Percentiles rank a stretch among this genome's conserved stretches.
These are phyloP conservation scores for Tetratostichococcus sp. DNA, from an alignment of 139 green algal genomes.

Conservation along the genomic window DNA sequence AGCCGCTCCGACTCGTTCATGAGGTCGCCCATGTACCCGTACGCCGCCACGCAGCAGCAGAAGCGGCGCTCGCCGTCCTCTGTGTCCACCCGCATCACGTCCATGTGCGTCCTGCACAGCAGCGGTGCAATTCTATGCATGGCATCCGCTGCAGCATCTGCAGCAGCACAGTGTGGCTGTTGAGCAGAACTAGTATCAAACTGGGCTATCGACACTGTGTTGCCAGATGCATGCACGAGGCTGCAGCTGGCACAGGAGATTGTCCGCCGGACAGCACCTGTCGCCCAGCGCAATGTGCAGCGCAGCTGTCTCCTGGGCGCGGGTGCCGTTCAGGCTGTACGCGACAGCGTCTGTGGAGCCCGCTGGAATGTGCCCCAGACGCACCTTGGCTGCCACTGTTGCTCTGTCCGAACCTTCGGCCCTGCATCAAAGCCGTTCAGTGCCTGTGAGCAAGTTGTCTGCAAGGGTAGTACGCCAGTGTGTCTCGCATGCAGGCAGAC, in stretches of 20 bases:
- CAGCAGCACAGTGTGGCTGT: too few species aligned
- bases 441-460: too few species aligned
- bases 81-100: slow-evolving; percentile 62
- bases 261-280: too few species aligned
- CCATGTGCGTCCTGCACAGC: slow-evolving; percentile 45
- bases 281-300: slow-evolving; percentile 85
- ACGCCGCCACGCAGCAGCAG: slow-evolving; percentile 42
- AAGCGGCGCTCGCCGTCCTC: slow-evolving; percentile 15
- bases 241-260: too few species aligned
- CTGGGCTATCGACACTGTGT: too few species aligned
- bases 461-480: too few species aligned
- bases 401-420: slow-evolving; percentile 3
- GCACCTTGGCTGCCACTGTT: slow-evolving; percentile 35
- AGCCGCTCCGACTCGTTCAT: slow-evolving; percentile 58
- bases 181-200: too few species aligned
- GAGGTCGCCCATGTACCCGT: slow-evolving; percentile 86
- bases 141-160: too few species aligned
- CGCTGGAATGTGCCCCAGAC: slow-evolving; percentile 74
- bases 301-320: slow-evolving; percentile 60
- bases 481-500: too few species aligned
- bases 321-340: slow-evolving; percentile 73
- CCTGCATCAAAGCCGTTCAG: neutral
- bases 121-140: too few species aligned
- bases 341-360: slow-evolving; percentile 85
- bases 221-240: too few species aligned